These are phyloP conservation scores for Multifurca ochricompacta DNA, from an alignment of 768 basidiomycete genomes.

Conservation along the genomic window DNA sequence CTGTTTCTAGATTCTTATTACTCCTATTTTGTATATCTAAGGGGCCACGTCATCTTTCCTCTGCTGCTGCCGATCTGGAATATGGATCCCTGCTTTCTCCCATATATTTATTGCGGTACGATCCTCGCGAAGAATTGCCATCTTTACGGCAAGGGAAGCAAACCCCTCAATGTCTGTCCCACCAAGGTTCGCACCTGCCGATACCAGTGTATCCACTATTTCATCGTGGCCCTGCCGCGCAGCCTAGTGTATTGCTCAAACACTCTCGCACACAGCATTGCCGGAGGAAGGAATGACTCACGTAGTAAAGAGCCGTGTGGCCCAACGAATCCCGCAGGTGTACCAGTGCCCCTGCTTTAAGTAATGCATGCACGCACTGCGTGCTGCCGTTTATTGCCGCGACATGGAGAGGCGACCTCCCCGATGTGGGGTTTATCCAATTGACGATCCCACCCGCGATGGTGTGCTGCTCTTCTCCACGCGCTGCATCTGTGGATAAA, in stretches of 20 bases:
- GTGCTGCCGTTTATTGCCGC: slow-evolving; percentile 63
- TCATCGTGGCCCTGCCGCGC: slow-evolving; percentile 60
- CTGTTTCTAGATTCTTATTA: neutral
- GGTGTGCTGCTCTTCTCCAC: slow-evolving; percentile 26
- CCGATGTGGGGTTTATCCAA: slow-evolving; percentile 59
- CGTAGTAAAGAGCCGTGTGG: slow-evolving; percentile 80
- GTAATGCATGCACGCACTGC: slow-evolving; percentile 37
- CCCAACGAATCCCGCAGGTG: slow-evolving; percentile 75
- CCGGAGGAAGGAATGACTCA: slow-evolving; percentile 29
- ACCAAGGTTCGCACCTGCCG: slow-evolving; percentile 68
- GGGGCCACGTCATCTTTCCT: slow-evolving; percentile 2
- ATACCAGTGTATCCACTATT: slow-evolving; percentile 56
- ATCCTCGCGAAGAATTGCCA: slow-evolving; percentile 36
- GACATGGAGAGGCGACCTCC: slow-evolving; percentile 70
- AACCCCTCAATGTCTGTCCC: slow-evolving; percentile 56
- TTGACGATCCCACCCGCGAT: slow-evolving; percentile 68
- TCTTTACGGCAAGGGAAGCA: slow-evolving; percentile 39
- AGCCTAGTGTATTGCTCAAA: slow-evolving; percentile 39
- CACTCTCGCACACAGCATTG: neutral
- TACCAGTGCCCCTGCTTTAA: slow-evolving; percentile 71
- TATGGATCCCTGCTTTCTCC: slow-evolving; percentile 42
- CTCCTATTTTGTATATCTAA: slow-evolving; percentile 13
- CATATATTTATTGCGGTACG: slow-evolving; percentile 41
- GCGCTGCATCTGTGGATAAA: slow-evolving; percentile 26
- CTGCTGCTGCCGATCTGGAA: slow-evolving; percentile 9